phyloP scores from a whole-genome alignment of 2,329 filamentous ascomycete genomes.

The Paraconiothyrium brasiliense region DNA sequence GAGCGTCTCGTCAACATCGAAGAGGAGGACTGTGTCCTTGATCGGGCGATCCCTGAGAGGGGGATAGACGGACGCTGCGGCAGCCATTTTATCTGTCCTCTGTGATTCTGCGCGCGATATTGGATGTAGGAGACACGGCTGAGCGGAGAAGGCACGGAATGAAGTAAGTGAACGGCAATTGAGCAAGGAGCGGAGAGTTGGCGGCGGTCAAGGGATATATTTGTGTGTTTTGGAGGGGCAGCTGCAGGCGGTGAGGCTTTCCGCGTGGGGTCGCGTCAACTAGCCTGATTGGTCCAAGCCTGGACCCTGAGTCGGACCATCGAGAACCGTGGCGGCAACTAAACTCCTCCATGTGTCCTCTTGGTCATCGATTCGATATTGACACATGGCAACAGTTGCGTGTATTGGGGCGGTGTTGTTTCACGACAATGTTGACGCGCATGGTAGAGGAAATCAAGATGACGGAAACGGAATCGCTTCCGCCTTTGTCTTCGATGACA shows the following conservation, averaged over 20 bases:
- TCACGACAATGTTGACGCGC: background rate
- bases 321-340: background rate
- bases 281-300: constrained; percentile 8
- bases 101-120: background rate
- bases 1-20: constrained; percentile 95
- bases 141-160: background rate
- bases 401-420: constrained; percentile 1
- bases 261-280: constrained; percentile 11
- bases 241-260: constrained; percentile 5
- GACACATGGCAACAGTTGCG: constrained; percentile 4
- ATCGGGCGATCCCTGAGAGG: constrained; percentile 84
- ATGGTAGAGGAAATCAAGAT: background rate
- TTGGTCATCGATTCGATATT: constrained; percentile 10
- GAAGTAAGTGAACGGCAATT: background rate
- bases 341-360: background rate
- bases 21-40: constrained; percentile 92
- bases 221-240: constrained; percentile 5
- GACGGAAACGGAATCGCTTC: background rate
- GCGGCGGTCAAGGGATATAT: constrained; percentile 4
- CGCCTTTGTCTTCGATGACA: background rate
- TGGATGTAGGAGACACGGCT: background rate
- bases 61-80: constrained; percentile 66
- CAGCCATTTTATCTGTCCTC: constrained; percentile 43
- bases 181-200: background rate
- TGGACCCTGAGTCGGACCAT: constrained; percentile 8